Conservation (phyloP, 345 rosid genomes). For the Eutrema japonicum region DNA sequence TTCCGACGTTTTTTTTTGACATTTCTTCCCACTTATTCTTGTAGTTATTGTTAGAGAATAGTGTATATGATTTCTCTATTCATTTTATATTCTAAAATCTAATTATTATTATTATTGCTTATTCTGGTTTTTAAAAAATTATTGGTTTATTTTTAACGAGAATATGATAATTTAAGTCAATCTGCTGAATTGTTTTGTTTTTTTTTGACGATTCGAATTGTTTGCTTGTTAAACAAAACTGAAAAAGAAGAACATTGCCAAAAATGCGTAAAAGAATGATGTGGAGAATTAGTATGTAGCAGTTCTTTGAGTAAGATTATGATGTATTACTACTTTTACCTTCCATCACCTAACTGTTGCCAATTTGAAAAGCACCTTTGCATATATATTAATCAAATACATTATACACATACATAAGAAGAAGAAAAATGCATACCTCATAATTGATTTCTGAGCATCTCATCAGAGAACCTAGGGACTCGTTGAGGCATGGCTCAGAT, state of each 20-base stretch:
- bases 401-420: not conserved
- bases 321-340: not conserved
- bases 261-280: not conserved
- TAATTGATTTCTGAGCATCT: not conserved
- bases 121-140: not conserved
- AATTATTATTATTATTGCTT: not conserved
- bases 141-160: not conserved
- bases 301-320: slow-evolving; percentile 8
- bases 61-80: not conserved
- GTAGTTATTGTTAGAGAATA: not conserved
- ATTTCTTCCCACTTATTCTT: not conserved
- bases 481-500: slow-evolving; percentile 45
- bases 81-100: not conserved
- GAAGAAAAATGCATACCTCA: not conserved
- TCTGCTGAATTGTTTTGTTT: not conserved
- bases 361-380: not conserved
- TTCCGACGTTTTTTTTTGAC: too few species aligned
- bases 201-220: not conserved
- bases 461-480: slow-evolving; percentile 1
- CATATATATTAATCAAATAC: not conserved
- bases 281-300: not conserved
- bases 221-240: not conserved
- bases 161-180: not conserved
- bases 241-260: not conserved
- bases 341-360: slow-evolving; percentile 19